phyloP scores from a whole-genome alignment of 768 basidiomycete genomes.

The Auricularia auricula-judae region DNA sequence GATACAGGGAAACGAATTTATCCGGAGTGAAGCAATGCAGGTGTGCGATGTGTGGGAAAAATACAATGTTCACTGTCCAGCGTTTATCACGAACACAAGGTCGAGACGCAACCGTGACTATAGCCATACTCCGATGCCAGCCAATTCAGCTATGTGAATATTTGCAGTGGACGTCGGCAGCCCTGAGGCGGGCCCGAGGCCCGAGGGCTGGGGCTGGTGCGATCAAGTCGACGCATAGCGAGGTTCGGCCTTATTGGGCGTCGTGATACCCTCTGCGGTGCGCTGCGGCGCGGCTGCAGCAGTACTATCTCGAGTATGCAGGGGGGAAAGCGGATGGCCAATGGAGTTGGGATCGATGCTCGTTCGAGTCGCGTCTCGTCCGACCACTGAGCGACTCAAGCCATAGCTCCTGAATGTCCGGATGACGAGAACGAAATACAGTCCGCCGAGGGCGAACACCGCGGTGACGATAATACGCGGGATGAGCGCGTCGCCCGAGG shows the following conservation, averaged over 20 bases:
- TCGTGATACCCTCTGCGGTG: background rate
- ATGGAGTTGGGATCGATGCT: background rate
- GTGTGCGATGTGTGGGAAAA: too few relatives aligned
- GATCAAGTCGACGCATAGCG: background rate
- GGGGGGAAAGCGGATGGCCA: background rate
- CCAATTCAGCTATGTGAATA: too few relatives aligned
- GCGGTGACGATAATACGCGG: slow-evolving; percentile 8
- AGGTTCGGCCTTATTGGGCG: background rate
- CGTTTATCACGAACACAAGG: too few relatives aligned
- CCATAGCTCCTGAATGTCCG: slow-evolving; percentile 7
- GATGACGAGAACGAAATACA: slow-evolving; percentile 10
- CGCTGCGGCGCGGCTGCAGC: background rate
- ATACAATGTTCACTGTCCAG: too few relatives aligned
- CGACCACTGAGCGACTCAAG: background rate
- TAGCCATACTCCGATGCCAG: too few relatives aligned
- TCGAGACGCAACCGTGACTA: too few relatives aligned
- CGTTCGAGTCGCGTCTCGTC: background rate
- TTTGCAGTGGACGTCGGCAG: too few relatives aligned
- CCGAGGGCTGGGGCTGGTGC: background rate
- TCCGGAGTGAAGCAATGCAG: too few relatives aligned
- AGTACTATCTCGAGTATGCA: background rate
- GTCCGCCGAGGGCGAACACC: slow-evolving; percentile 6
- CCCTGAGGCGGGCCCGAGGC: too few relatives aligned
- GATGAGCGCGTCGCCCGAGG: background rate
- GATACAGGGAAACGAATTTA: too few relatives aligned